Percentiles rank a stretch among this genome's conserved stretches.
Evolutionary conservation across 2,329 filamentous ascomycete genomes (phyloP).

Genomic region (Verruconis gallopava): DNA sequence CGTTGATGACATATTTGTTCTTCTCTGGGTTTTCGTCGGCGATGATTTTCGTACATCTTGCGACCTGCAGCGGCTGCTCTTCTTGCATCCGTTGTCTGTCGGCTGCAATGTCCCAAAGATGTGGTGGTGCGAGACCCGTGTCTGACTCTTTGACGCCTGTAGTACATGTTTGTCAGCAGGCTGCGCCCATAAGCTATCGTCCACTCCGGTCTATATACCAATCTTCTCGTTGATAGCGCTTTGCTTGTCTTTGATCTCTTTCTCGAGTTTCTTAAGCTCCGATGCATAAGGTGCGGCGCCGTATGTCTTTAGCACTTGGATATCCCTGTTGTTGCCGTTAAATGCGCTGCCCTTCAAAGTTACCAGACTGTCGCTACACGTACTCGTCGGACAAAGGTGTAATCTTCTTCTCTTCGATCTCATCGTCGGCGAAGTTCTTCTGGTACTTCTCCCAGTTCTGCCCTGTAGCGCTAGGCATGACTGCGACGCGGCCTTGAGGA

Average conservation of each 20-base stretch:
- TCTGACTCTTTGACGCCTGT: constrained; percentile 58
- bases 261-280: constrained; percentile 91
- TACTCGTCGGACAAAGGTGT: constrained; percentile 94
- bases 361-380: constrained; percentile 22
- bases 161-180: too few species aligned
- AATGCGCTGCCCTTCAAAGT: constrained; percentile 15
- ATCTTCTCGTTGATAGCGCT: constrained; percentile 98
- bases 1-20: constrained; percentile 99
- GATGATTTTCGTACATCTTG: constrained; percentile 98
- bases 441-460: constrained; percentile 97
- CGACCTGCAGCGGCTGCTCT: constrained; percentile 94
- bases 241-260: constrained; percentile 99
- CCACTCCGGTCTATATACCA: too few species aligned
- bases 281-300: constrained; percentile 91
- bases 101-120: constrained; percentile 96
- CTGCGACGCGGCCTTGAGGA: constrained; percentile 15
- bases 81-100: constrained; percentile 97
- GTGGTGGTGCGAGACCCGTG: constrained; percentile 91
- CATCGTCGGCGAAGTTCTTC: constrained; percentile 94
- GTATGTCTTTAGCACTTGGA: constrained; percentile 98
- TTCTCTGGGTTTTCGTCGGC: constrained; percentile 91
- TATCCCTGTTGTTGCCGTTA: constrained; percentile 57
- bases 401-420: constrained; percentile 99
- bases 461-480: constrained; percentile 87
- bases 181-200: too few species aligned